Base-by-base conservation (phyloP, 192 early-diverging fungal species). In the Jimgerdemannia flammicorona region DNA sequence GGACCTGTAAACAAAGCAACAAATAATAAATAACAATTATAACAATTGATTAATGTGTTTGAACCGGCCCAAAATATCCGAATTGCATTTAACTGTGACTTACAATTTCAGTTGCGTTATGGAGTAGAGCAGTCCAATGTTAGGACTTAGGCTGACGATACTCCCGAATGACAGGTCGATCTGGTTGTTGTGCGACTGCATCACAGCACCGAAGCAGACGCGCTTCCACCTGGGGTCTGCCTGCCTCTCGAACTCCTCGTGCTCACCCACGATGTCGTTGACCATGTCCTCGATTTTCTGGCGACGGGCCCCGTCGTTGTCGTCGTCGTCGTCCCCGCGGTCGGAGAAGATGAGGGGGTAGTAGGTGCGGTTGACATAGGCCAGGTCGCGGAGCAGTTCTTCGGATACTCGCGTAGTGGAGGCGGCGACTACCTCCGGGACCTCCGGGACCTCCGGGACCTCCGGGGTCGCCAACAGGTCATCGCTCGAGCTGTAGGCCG, bases 51-150 rank as follows among this genome's bases (percentile, higher is more conserved):
- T 29, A 29, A 29, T 29, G 29, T 29, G 29, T 29, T 29, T 29
- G 64, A 40, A 49, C n/a, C 43, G 18, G 9, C 40, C 3, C n/a
- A 29, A 29, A 29, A 29, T 29, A 29, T 29, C 29, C 29, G 29
- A 29, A 29, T 29, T 29, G 29, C 29, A 29, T 29, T 29, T 29
- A 29, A 54, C 17, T 40, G 17, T 20, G 43, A 79, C 89, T 84
- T 88, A 94, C 92, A 95, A 78, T 74, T 93, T 87, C 3, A 95
- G 79, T 44, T 86, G 86, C 6, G 89, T 90, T 18, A 90, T 90
- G 39, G 81, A 78, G 18, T 70, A 67, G 11, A 93, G 79, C 44
- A 92, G 86, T 6, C 90, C 90, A 68, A 95, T 90, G 74, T 92
- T 93, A 6, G 88, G 86, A 65, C 90, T 89, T 63, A 95, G 77